Evolutionary conservation across 106 monocot genomes (phyloP).

Genomic region (Dendrobium officinale): DNA sequence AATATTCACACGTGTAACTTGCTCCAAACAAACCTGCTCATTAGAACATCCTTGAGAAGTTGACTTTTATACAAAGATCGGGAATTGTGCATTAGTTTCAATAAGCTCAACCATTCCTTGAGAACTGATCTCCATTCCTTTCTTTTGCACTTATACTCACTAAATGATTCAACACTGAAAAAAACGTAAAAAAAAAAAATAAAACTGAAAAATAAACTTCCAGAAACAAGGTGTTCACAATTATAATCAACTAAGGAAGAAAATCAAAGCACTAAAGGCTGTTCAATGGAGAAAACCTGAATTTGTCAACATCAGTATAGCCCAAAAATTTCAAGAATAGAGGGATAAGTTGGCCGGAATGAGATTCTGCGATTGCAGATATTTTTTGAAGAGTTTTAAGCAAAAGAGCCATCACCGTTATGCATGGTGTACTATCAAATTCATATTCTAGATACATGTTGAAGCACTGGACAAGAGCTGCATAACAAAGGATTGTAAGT

Average conservation of each 20-base stretch:
- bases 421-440: constrained; percentile 57
- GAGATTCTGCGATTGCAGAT: constrained; percentile 65
- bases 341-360: constrained; percentile 70
- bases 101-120: constrained; percentile 79
- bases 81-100: constrained; percentile 57
- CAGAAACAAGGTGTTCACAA: background rate
- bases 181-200: constrained; percentile 4
- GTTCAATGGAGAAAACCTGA: constrained; percentile 32
- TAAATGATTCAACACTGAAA: constrained; percentile 42
- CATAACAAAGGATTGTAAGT: constrained; percentile 13
- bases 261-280: background rate
- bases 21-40: constrained; percentile 46
- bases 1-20: background rate
- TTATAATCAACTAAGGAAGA: background rate
- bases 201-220: background rate
- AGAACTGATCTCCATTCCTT: constrained; percentile 65
- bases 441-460: constrained; percentile 33
- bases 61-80: constrained; percentile 49
- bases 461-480: constrained; percentile 64
- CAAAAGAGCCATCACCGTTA: constrained; percentile 45
- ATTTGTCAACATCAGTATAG: constrained; percentile 34
- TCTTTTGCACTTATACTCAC: constrained; percentile 21
- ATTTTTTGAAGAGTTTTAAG: constrained; percentile 72
- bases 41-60: constrained; percentile 65
- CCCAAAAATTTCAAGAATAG: constrained; percentile 84